Conservation (phyloP, 2,329 filamentous ascomycete genomes). For the Biscogniauxia sp. region DNA sequence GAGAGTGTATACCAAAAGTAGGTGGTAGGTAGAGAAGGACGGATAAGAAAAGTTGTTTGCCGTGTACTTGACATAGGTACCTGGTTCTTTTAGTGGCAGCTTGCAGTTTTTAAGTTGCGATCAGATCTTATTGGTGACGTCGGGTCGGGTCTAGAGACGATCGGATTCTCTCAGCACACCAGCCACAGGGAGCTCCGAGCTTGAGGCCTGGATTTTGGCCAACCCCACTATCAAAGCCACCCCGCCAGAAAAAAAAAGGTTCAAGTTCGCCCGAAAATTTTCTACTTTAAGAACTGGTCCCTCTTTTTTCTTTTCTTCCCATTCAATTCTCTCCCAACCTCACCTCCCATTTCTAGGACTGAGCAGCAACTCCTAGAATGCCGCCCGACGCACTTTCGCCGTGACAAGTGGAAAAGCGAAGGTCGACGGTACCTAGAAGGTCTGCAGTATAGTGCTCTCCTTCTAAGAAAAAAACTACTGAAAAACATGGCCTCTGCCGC, state of each 20-base stretch:
- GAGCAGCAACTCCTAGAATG: constrained; percentile 19
- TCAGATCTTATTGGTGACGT: too few species aligned
- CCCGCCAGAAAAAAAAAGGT: constrained; percentile 2
- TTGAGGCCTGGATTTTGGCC: too few species aligned
- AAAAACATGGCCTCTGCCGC: constrained; percentile 21
- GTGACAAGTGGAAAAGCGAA: constrained; percentile 11
- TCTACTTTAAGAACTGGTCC: not conserved
- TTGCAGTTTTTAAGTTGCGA: not conserved
- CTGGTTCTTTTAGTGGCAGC: too few species aligned
- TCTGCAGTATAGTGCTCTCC: constrained; percentile 4
- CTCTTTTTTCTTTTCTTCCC: constrained; percentile 5
- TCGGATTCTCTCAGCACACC: not conserved
- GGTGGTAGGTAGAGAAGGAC: not conserved
- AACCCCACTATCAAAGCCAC: not conserved
- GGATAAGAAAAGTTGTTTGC: not conserved
- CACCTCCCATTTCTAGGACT: constrained; percentile 5
- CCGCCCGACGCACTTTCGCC: constrained; percentile 11
- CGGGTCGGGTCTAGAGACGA: not conserved
- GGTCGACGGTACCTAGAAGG: constrained; percentile 1
- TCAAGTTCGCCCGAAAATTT: constrained; percentile 6
- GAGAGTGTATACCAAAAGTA: not conserved
- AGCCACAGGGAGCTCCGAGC: not conserved
- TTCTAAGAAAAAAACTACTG: constrained; percentile 5
- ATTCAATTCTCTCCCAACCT: not conserved
- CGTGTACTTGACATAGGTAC: too few species aligned